Evolutionary conservation across 495 filamentous ascomycete genomes (phyloP).

Genomic region (Penicillium goetzii): DNA sequence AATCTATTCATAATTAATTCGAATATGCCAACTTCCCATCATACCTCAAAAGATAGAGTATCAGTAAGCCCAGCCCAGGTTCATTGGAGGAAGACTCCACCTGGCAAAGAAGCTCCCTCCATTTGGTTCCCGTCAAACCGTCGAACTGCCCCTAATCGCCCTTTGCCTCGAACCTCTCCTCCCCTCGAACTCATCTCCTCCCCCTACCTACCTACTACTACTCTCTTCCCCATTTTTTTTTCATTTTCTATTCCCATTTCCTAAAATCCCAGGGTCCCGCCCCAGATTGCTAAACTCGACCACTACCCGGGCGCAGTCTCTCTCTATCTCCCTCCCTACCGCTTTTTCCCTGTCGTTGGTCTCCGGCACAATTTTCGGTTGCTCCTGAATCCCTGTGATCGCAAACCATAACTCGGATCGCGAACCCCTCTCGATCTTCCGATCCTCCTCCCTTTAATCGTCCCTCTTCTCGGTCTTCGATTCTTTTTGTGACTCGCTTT

Average conservation of each 20-base stretch:
- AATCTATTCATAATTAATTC: background rate
- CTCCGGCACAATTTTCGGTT: conserved; percentile 12
- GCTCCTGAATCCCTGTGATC: conserved; percentile 15
- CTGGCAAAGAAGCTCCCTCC: conserved; percentile 13
- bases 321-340: background rate
- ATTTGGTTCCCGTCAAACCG: background rate
- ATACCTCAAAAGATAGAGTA: background rate
- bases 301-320: background rate
- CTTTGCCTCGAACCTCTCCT: conserved; percentile 2
- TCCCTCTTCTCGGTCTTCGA: conserved; percentile 4
- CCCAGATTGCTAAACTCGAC: background rate
- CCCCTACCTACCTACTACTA: background rate
- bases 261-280: background rate
- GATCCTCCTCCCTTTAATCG: background rate
- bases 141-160: background rate
- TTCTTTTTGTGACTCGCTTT: conserved; percentile 2
- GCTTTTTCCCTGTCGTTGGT: background rate
- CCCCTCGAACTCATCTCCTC: background rate
- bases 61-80: background rate
- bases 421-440: background rate
- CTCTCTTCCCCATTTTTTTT: too few relatives aligned
- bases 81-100: conserved; percentile 8
- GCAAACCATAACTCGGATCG: conserved; percentile 11
- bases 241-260: background rate
- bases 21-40: background rate